phyloP scores from a whole-genome alignment of 768 basidiomycete species.

The Coprinellus aureogranulatus region DNA sequence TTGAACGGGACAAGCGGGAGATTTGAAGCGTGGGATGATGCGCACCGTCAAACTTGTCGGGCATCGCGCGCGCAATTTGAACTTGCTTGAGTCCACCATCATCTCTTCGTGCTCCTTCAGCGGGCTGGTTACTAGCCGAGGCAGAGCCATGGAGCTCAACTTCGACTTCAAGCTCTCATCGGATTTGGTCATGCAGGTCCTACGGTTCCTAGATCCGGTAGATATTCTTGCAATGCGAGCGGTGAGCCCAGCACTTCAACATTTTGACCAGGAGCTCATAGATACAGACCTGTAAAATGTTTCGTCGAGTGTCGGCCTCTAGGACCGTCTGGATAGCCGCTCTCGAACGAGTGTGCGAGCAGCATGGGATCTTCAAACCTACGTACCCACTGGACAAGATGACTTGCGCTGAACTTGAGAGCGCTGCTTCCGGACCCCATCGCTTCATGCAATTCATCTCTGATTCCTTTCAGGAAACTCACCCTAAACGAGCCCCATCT shows the following conservation, averaged over 20 bases:
- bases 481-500: not conserved
- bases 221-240: not conserved
- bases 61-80: too few relatives aligned
- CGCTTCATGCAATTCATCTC: not conserved
- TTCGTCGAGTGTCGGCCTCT: not conserved
- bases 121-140: too few relatives aligned
- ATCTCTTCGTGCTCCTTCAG: too few relatives aligned
- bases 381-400: slow-evolving; percentile 4
- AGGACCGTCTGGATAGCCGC: not conserved
- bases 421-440: slow-evolving; percentile 15
- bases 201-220: not conserved
- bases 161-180: not conserved
- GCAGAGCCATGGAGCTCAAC: too few relatives aligned
- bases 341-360: not conserved
- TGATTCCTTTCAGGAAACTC: not conserved
- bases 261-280: too few relatives aligned
- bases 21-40: too few relatives aligned
- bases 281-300: not conserved
- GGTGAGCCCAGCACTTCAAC: too few relatives aligned
- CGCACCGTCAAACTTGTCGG: too few relatives aligned
- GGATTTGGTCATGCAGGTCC: not conserved
- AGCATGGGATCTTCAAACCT: slow-evolving; percentile 2
- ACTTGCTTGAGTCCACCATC: too few relatives aligned
- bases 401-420: not conserved
- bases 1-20: too few relatives aligned